Percentiles rank a stretch among this genome's conserved stretches.
Evolutionary conservation across 2,329 filamentous ascomycete species (phyloP).

Genomic region (Proliferodiscus dingleyae): DNA sequence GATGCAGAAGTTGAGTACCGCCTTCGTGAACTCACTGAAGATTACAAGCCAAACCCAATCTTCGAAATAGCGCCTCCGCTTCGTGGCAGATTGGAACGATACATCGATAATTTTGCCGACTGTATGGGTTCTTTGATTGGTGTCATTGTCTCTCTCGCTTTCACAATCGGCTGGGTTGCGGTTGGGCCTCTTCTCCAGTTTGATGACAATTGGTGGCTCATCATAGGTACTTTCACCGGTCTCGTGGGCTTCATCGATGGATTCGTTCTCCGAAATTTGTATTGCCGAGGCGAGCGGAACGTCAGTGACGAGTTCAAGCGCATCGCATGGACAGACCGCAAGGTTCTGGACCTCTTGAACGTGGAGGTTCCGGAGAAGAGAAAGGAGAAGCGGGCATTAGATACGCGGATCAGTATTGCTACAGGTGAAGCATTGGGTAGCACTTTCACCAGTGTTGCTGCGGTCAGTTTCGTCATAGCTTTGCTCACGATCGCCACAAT

Average conservation of each 20-base stretch:
- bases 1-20: conserved; percentile 34
- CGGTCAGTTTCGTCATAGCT: conserved; percentile 19
- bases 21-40: conserved; percentile 33
- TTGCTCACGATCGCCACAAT: conserved; percentile 22
- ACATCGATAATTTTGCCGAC: conserved; percentile 40
- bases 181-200: conserved; percentile 37
- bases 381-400: conserved; percentile 10
- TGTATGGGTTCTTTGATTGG: conserved; percentile 39
- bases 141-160: conserved; percentile 34
- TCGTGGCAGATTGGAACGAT: conserved; percentile 33
- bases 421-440: conserved; percentile 21
- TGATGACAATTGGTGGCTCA: conserved; percentile 42
- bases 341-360: conserved; percentile 20
- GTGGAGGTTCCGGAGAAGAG: conserved; percentile 14
- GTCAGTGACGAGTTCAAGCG: conserved; percentile 23
- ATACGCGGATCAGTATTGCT: conserved; percentile 20
- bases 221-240: conserved; percentile 45
- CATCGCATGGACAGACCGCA: conserved; percentile 18
- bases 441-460: conserved; percentile 15
- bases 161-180: conserved; percentile 35
- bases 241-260: conserved; percentile 41
- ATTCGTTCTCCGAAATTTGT: conserved; percentile 42
- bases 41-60: conserved; percentile 31
- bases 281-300: conserved; percentile 26
- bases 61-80: conserved; percentile 32